These are phyloP conservation scores for Drechslera avenae DNA, from an alignment of 2,329 filamentous ascomycete genomes.

Conservation along the genomic window DNA sequence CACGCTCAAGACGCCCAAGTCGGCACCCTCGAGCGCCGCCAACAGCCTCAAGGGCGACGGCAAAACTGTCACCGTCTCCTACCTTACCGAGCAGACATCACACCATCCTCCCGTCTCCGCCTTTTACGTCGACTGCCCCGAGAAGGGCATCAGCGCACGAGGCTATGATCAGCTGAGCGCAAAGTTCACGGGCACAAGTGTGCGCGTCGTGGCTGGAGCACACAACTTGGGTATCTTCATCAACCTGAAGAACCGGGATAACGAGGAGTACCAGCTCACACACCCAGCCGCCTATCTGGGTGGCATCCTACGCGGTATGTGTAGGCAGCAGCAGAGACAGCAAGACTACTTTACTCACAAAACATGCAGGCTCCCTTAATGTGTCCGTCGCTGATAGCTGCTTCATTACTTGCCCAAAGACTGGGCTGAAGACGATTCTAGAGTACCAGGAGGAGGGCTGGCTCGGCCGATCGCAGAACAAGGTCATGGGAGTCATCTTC, in stretches of 20 bases:
- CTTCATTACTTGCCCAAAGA: constrained; percentile 87
- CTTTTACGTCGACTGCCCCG: constrained; percentile 90
- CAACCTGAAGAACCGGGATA: constrained; percentile 74
- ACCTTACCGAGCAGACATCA: constrained; percentile 95
- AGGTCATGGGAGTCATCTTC: constrained; percentile 89
- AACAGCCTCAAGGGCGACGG: constrained; percentile 47
- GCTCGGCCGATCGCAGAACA: constrained; percentile 89
- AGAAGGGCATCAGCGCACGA: constrained; percentile 83
- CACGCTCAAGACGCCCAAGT: constrained; percentile 55
- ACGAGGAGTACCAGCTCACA: constrained; percentile 93
- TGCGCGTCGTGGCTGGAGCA: constrained; percentile 88
- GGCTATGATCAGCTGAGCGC: constrained; percentile 97
- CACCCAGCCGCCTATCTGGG: constrained; percentile 93
- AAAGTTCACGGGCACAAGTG: constrained; percentile 94
- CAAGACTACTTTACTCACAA: constrained; percentile 12
- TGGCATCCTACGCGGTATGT: constrained; percentile 73
- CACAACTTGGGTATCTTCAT: constrained; percentile 98
- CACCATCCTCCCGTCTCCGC: constrained; percentile 97
- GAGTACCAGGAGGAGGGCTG: constrained; percentile 95
- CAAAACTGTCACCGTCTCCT: constrained; percentile 77
- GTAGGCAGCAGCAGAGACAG: not conserved
- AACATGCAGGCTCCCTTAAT: constrained; percentile 67
- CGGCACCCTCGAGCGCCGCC: constrained; percentile 48
- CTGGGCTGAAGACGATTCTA: constrained; percentile 86
- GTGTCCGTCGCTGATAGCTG: constrained; percentile 90